A percentile compares a stretch with the other conserved stretches of the same genome.
phyloP scores from a whole-genome alignment of 176 grass and related monocot species.

The Neostapfia colusana region DNA sequence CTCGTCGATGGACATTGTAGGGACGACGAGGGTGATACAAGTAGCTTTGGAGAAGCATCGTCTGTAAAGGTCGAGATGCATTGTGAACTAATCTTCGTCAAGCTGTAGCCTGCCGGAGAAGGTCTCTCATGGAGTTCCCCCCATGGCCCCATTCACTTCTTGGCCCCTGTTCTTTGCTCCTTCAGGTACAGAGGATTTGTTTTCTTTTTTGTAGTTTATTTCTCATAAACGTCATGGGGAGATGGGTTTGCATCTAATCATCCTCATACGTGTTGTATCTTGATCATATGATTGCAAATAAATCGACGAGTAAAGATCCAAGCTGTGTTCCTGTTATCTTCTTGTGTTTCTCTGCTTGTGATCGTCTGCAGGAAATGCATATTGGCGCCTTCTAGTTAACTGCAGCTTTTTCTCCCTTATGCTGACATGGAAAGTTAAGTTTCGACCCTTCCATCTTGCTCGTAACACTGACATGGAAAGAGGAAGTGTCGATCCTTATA shows the following conservation, averaged over 20 bases:
- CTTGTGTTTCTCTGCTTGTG: background rate
- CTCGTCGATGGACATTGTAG: background rate
- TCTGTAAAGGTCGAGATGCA: conserved; percentile 35
- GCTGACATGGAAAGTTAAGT: background rate
- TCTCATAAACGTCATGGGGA: background rate
- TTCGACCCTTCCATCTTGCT: background rate
- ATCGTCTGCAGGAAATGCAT: background rate
- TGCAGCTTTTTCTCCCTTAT: background rate
- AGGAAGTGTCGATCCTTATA: background rate
- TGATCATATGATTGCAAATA: conserved; percentile 24
- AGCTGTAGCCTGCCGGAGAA: conserved; percentile 39
- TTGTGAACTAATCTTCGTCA: conserved; percentile 31
- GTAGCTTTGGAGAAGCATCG: conserved; percentile 42
- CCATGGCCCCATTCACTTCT: conserved; percentile 54
- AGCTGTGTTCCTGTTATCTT: background rate
- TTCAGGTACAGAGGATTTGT: conserved; percentile 30
- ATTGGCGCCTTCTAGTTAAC: background rate
- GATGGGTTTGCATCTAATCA: background rate
- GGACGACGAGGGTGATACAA: conserved; percentile 32
- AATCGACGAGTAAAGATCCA: background rate
- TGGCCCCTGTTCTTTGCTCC: conserved; percentile 9
- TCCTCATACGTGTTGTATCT: conserved; percentile 26
- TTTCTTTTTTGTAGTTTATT: background rate
- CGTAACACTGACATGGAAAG: background rate
- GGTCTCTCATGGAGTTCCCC: conserved; percentile 48